Evolutionary conservation across 2,329 filamentous ascomycete genomes (phyloP), one percentile per base, ranked within the genome.

Genomic region (Nigrograna mackinnonii): DNA sequence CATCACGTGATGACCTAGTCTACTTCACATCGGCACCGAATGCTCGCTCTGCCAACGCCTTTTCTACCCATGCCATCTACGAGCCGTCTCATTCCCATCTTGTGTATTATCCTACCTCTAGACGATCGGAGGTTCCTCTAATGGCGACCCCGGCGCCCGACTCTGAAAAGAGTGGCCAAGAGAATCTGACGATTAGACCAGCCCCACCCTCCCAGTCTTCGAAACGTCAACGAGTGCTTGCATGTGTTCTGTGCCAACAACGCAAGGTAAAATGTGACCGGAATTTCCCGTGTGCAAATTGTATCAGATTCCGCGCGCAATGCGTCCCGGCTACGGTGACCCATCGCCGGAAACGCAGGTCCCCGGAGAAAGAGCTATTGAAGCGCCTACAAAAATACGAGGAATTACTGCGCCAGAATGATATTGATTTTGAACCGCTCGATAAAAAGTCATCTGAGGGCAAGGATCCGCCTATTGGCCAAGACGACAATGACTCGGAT

Each of bases 381-480:
- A 82, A 87, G 5, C 80, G 84, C n/a, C 72, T 90, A 17, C 80
- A 78, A 40, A 79, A 79, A 37, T 90, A 90, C 55, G 87, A 91
- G 67, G 63, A 69, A 5, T 69, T 91, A 30, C 72, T 91, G 22
- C 75, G 76, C 39, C 77, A 86, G 62, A 76, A 89, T 55, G 79
- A 83, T 37, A 80, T 91, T 56, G 69, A 76, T n/a, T 88, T 90
- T 52, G 82, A 89, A 37, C 77, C 84, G 13, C 76, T 88, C 16
- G 80, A 81, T 26, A 69, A 52, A 19, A 55, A 62, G 51, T 30
- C 52, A 2, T 12, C 46, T 37, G 44, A 28, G 39, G 52, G 54
- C 18, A 55, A 55, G 11, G 38, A 38, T 3, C 49, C 47, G 36
- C 45, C 41, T 17, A 50, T 46, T 31, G 35, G 35, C 18, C 49